Evolutionary conservation across 1,139 yeast species (phyloP), one percentile per base, ranked within the genome.

Genomic region (Kodamaea sp.): DNA sequence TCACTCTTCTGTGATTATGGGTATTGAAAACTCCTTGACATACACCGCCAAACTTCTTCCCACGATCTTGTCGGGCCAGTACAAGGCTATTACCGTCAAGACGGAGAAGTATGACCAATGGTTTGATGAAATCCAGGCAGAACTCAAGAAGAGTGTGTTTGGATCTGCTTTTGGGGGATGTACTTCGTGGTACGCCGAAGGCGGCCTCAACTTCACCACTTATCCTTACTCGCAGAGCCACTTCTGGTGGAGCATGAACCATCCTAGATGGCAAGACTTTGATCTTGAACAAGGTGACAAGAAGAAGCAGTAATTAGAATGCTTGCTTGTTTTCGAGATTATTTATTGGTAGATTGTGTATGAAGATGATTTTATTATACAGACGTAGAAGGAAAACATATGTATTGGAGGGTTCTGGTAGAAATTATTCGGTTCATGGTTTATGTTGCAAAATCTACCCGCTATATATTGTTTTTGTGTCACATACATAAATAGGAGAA

Each of bases 111-210:
- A 68, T 46, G 54, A 66, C 38, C 51, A 59, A 19, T 70, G 74
- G 74, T 57, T 57, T 37, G 44, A 42, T 5, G 49, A 42, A 3
- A 47, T 53, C 8, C 73, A 70, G 43, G 45, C 22, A 2, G 53
- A 50, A 22, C 58, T 68, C 39, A 42, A 38, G 23, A 48, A 41
- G 25, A 46, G 63, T 6, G 74, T 70, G 1, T 68, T 59, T 46
- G 76, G 76, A 4, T 52, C 69, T 8, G 43, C 51, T 7, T 66
- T 63, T 37, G 76, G 75, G 5, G 76, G 76, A 1, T 70, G 76
- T 47, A 52, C 50, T 7, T 61, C 72, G 10, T 70, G 76, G 75
- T 70, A 69, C 38, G 18, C 62, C 5, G 42, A 47, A 20, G 53
- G 43, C 11, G 59, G 59, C 7, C 43, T 47, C 30, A 70, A 70